Evolutionary conservation across 768 basidiomycete species (phyloP).

Genomic region (Naganishia kalamii): DNA sequence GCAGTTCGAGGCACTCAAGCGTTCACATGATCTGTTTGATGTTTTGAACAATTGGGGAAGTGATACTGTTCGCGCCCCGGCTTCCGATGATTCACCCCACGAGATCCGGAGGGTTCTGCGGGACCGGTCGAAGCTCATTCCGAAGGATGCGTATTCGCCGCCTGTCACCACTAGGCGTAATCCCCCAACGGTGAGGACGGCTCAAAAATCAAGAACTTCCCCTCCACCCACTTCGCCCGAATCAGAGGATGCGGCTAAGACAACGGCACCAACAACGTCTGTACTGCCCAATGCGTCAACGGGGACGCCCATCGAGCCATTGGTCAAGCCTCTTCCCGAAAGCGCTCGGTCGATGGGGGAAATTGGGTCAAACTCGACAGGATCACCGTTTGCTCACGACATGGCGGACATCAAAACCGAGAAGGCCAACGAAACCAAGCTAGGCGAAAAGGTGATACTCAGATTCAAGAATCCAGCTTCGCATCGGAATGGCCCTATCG

Average conservation of each 20-base stretch:
- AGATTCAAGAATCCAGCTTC: constrained; percentile 12
- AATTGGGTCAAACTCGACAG: background rate
- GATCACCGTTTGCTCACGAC: background rate
- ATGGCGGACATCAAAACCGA: background rate
- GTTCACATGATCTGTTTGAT: constrained; percentile 11
- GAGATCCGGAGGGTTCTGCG: constrained; percentile 11
- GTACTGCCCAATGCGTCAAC: too few relatives aligned
- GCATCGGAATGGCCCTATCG: background rate
- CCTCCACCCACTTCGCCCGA: background rate
- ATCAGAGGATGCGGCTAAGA: background rate
- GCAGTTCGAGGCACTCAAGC: background rate
- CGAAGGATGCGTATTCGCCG: background rate
- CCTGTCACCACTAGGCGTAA: background rate
- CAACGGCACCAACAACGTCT: background rate
- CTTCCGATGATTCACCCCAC: background rate
- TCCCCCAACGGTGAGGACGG: background rate
- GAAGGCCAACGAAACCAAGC: background rate
- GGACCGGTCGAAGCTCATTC: constrained; percentile 2
- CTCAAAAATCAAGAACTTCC: background rate
- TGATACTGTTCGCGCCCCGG: background rate
- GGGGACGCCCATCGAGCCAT: background rate
- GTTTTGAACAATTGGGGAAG: background rate
- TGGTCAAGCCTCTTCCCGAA: too few relatives aligned
- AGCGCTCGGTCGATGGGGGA: too few relatives aligned
- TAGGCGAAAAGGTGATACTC: background rate